Evolutionary conservation across 2,329 filamentous ascomycete species (phyloP), one percentile per base, ranked within the genome.

Genomic region (Fusarium cicatricum): DNA sequence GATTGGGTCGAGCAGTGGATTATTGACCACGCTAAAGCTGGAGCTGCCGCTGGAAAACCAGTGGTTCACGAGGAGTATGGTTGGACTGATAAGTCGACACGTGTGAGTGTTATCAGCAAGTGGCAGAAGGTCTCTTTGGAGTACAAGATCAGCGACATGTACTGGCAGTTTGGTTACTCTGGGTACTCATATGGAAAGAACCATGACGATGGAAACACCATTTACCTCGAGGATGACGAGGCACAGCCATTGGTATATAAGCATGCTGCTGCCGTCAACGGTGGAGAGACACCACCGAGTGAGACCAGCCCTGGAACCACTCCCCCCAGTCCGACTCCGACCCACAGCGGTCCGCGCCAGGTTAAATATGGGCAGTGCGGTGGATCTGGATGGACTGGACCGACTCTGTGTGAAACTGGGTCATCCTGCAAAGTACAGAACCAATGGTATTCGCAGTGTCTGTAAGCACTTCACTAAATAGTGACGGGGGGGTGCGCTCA

Each of bases 201-300:
- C 65, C 72, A 85, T 44, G 72, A 85, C 37, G 82, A 85, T 47
- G 82, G 82, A 0, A 85, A 85, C 65, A 85, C 82, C 1, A 83
- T 85, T 42, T 85, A 76, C 60, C 60, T 84, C 26, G 82, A 85
- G 21, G 77, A 81, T 11, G 73, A 75, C 3, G 75, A 84, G 67
- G 80, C 79, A 1, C 65, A 77, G 62, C 57, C 69, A 11, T 59
- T 82, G 39, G 73, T 82, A 0, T 79, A 79, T 53, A 69, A 77
- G 46, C 78, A 82, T 44, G 79, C 78, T 2, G 72, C 72, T 55
- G 71, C 68, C 9, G 71, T 81, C 36, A 74, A 78, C 11, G 70
- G 60, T 3, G 61, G 15, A 9, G 26, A 48, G 3, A 31, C 28
- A 2, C 33, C 48, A 0, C 49, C 57, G 1, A 52, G 31, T 6